Percentiles rank a stretch among this genome's conserved stretches.
phyloP scores from a whole-genome alignment of 2,329 filamentous ascomycete genomes.

The Arthrobotrys sinensis region DNA sequence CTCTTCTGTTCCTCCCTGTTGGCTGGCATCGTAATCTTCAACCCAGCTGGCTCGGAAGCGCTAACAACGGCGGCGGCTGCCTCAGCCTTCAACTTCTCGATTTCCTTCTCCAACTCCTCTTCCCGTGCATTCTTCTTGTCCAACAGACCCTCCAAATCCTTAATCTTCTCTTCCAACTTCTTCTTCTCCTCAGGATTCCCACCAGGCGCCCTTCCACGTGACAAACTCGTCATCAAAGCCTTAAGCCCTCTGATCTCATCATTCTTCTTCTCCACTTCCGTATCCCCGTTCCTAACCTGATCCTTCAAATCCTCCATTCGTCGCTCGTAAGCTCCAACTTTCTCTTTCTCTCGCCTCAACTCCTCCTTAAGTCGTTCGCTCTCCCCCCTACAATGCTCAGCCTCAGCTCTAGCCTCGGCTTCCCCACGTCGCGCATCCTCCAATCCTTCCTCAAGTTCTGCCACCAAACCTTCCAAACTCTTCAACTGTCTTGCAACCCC shows the following conservation, averaged over 20 bases:
- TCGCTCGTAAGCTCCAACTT: conserved; percentile 75
- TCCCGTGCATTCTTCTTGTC: conserved; percentile 82
- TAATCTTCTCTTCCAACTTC: conserved; percentile 83
- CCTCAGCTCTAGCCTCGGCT: conserved; percentile 93
- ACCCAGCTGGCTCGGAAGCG: conserved; percentile 19
- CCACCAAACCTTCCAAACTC: conserved; percentile 94
- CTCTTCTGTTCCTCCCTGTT: conserved; percentile 40
- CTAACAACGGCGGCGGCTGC: neutral
- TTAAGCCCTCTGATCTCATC: conserved; percentile 98
- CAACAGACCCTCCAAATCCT: conserved; percentile 80
- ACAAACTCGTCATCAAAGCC: conserved; percentile 96
- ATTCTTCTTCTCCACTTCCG: conserved; percentile 89
- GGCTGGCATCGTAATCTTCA: conserved; percentile 55
- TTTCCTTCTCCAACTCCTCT: conserved; percentile 86
- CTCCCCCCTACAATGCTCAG: conserved; percentile 94
- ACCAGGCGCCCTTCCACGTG: conserved; percentile 75
- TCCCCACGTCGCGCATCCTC: conserved; percentile 95
- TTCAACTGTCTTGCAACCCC: conserved; percentile 91
- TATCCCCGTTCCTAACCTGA: conserved; percentile 65
- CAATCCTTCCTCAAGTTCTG: conserved; percentile 94
- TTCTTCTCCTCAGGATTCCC: conserved; percentile 73
- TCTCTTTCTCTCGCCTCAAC: conserved; percentile 88
- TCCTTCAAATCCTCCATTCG: conserved; percentile 65
- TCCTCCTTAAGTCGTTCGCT: conserved; percentile 92
- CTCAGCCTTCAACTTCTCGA: conserved; percentile 73